phyloP scores from a whole-genome alignment of 345 rosid species.

The Populus davidiana region DNA sequence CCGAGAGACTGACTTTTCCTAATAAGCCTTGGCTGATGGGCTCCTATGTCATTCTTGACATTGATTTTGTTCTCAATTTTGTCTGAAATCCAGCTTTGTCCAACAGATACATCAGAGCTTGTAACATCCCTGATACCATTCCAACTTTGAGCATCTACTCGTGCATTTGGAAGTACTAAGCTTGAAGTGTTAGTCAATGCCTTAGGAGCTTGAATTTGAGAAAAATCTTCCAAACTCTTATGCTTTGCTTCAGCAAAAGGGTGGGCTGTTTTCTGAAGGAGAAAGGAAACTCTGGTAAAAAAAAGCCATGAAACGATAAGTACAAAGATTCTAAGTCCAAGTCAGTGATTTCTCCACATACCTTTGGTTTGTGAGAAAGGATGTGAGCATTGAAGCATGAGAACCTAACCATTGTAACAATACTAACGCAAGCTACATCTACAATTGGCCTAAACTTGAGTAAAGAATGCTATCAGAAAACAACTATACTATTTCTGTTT shows the following conservation, averaged over 20 bases:
- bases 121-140: conserved; percentile 21
- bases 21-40: conserved; percentile 28
- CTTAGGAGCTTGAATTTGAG: background rate
- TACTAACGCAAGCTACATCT: conserved; percentile 37
- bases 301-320: background rate
- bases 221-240: too few species aligned
- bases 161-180: conserved; percentile 26
- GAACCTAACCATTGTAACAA: conserved; percentile 72
- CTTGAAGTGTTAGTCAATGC: conserved; percentile 29
- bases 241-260: conserved; percentile 9
- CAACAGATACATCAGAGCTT: conserved; percentile 27
- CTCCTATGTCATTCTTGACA: conserved; percentile 21
- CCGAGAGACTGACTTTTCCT: conserved; percentile 79
- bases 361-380: conserved; percentile 60
- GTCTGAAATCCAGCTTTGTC: conserved; percentile 52
- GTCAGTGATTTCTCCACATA: conserved; percentile 26
- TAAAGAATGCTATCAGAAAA: conserved; percentile 12
- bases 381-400: conserved; percentile 72
- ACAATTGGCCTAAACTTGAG: conserved; percentile 12
- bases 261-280: conserved; percentile 37
- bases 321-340: conserved; percentile 13
- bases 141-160: conserved; percentile 28
- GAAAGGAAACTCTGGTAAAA: conserved; percentile 12
- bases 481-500: conserved; percentile 13
- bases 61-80: conserved; percentile 37